Evolutionary conservation across 805 yeast genomes (phyloP).

Genomic region (Candida montana): DNA sequence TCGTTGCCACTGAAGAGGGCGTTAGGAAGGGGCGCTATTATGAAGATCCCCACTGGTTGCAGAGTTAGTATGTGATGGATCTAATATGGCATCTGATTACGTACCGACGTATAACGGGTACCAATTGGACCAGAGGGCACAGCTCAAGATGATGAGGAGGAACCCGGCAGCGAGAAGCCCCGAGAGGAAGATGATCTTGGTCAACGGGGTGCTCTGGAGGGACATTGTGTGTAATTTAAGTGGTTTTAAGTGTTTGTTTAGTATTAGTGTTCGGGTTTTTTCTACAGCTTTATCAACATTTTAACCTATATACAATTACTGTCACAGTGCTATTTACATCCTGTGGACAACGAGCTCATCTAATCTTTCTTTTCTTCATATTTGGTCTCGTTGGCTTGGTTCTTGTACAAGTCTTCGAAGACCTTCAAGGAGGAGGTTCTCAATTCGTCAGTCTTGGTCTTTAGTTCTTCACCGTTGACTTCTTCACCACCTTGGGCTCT

Average conservation of each 20-base stretch:
- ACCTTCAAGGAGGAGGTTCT: slow-evolving; percentile 73
- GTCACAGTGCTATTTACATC: slow-evolving; percentile 1
- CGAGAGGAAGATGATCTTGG: slow-evolving; percentile 71
- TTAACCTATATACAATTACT: slow-evolving; percentile 9
- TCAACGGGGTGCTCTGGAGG: slow-evolving; percentile 49
- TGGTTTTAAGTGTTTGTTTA: not conserved
- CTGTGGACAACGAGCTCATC: not conserved
- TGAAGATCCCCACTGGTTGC: slow-evolving; percentile 46
- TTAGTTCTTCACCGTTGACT: slow-evolving; percentile 55
- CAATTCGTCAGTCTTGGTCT: slow-evolving; percentile 76
- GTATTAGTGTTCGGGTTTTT: not conserved
- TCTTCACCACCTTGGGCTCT: slow-evolving; percentile 63
- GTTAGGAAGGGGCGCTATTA: slow-evolving; percentile 69
- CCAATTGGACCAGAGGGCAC: slow-evolving; percentile 88
- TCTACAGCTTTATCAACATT: not conserved
- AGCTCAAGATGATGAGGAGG: slow-evolving; percentile 78
- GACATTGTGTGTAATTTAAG: no score
- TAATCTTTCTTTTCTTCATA: slow-evolving; percentile 22
- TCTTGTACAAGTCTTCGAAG: slow-evolving; percentile 46
- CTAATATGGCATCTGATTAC: slow-evolving; percentile 17
- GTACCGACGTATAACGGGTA: slow-evolving; percentile 70
- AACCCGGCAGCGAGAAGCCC: slow-evolving; percentile 85
- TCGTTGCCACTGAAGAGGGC: slow-evolving; percentile 46
- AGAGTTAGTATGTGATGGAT: slow-evolving; percentile 7
- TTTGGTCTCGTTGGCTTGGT: slow-evolving; percentile 21